Evolutionary conservation across 805 yeast genomes (phyloP).

Genomic region (Jamesozyma spencerorum): DNA sequence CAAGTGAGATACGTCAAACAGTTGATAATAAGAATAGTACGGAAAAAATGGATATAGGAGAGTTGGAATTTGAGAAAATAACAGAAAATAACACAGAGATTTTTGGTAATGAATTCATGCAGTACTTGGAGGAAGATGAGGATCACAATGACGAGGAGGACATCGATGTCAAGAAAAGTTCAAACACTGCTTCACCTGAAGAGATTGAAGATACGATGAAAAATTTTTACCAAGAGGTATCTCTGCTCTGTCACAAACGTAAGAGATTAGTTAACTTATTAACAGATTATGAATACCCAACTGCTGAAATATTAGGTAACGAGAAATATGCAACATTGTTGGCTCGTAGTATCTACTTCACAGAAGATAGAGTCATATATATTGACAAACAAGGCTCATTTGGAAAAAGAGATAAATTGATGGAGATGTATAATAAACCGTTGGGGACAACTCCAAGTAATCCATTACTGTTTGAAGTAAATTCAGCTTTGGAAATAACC

Average conservation of each 20-base stretch:
- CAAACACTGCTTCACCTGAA: background rate
- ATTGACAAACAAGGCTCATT: background rate
- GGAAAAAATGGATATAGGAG: conserved; percentile 16
- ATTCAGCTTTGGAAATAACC: background rate
- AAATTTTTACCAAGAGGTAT: conserved; percentile 21
- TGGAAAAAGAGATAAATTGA: background rate
- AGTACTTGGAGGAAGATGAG: conserved; percentile 14
- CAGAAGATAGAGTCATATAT: background rate
- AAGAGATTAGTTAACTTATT: conserved; percentile 18
- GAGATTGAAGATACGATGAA: conserved; percentile 5
- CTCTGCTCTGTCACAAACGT: conserved; percentile 15
- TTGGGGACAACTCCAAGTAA: background rate
- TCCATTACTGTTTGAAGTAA: background rate
- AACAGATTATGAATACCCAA: conserved; percentile 22
- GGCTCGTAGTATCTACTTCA: background rate
- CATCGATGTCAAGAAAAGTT: background rate
- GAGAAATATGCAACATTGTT: conserved; percentile 13
- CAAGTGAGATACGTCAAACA: background rate
- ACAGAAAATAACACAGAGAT: conserved; percentile 26
- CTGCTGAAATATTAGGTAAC: conserved; percentile 11
- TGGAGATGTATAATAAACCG: background rate
- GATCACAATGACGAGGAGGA: conserved; percentile 1
- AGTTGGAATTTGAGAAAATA: conserved; percentile 26
- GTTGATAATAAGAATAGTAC: background rate
- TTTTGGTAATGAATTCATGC: conserved; percentile 25